Evolutionary conservation across 2,329 filamentous ascomycete species (phyloP).

Genomic region (Cyphellophora europaea): DNA sequence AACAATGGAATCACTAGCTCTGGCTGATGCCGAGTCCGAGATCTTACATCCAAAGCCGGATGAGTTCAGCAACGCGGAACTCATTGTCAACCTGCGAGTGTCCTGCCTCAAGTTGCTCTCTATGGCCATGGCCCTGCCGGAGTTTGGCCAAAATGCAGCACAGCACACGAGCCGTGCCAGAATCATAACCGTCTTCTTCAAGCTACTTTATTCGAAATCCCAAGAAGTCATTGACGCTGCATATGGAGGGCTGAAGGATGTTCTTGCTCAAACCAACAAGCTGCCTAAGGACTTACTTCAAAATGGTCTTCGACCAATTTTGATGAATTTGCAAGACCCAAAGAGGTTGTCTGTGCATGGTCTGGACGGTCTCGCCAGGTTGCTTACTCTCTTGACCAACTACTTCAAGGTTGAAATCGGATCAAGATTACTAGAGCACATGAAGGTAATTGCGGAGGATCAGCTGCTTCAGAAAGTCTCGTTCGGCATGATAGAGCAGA

Average conservation of each 20-base stretch:
- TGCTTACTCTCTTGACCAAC: constrained; percentile 85
- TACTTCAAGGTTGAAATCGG: constrained; percentile 99
- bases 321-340: constrained; percentile 91
- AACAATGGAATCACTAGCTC: constrained; percentile 82
- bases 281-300: constrained; percentile 92
- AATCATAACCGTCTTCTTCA: constrained; percentile 96
- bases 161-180: constrained; percentile 53
- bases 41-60: constrained; percentile 83
- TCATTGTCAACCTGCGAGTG: constrained; percentile 83
- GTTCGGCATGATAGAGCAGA: constrained; percentile 90
- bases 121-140: constrained; percentile 85
- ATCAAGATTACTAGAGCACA: constrained; percentile 81
- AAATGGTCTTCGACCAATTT: constrained; percentile 84
- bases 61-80: constrained; percentile 91
- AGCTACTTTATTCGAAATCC: constrained; percentile 88
- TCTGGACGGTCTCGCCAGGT: constrained; percentile 78
- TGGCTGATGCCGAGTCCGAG: constrained; percentile 92
- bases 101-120: constrained; percentile 89
- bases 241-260: constrained; percentile 78
- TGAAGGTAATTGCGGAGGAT: constrained; percentile 80
- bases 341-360: constrained; percentile 82
- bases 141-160: constrained; percentile 61
- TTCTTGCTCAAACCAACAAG: constrained; percentile 80
- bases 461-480: constrained; percentile 77
- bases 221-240: constrained; percentile 88